phyloP scores from a whole-genome alignment of 169 alveolate species.

The Eimeria sp. region DNA sequence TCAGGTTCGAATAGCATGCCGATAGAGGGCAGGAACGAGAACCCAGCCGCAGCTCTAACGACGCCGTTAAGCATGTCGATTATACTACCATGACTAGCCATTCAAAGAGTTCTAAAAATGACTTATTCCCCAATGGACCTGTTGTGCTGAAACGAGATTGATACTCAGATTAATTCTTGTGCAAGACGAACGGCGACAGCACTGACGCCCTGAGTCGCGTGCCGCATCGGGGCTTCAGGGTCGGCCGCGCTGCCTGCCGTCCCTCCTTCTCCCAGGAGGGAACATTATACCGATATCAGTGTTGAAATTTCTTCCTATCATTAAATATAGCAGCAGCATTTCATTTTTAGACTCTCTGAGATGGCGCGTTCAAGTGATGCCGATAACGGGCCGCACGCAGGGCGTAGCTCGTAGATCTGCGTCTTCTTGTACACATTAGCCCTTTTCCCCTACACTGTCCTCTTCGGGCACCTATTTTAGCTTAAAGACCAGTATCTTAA shows the following conservation, averaged over 20 bases:
- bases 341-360: background rate
- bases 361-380: background rate
- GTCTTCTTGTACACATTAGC: background rate
- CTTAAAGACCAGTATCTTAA: background rate
- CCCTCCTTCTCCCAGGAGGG: background rate
- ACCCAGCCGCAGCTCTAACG: background rate
- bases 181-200: background rate
- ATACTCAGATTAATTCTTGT: background rate
- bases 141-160: background rate
- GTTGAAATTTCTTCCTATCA: background rate
- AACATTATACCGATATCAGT: background rate
- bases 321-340: background rate
- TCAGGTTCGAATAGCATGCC: background rate
- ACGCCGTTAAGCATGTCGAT: background rate
- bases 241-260: background rate
- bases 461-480: background rate
- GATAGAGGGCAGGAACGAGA: background rate
- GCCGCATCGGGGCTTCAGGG: conserved; percentile 34
- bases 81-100: background rate
- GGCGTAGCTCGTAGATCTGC: background rate
- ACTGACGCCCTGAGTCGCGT: background rate
- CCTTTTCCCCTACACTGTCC: background rate
- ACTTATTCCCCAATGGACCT: background rate
- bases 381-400: background rate
- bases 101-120: background rate